Conservation (phyloP, 495 filamentous ascomycete species). For the Aspergillus asperescens region DNA sequence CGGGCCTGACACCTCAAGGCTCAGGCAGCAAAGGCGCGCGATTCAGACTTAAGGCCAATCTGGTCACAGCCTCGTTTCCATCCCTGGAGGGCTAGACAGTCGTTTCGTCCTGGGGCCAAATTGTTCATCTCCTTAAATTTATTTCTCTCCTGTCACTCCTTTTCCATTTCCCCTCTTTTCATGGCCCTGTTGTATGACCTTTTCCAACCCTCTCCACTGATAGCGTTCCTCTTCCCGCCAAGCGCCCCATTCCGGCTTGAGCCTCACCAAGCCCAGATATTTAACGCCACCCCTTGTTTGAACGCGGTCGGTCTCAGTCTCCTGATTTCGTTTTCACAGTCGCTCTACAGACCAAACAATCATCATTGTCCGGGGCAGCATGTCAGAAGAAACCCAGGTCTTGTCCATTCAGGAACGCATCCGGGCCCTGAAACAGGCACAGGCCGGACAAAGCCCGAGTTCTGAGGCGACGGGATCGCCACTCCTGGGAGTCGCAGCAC, state of each 20-base stretch:
- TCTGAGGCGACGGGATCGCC: slow-evolving; percentile 23
- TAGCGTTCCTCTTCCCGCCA: slow-evolving; percentile 1
- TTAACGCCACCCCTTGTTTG: not conserved
- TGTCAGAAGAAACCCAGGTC: slow-evolving; percentile 38
- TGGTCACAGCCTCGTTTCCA: not conserved
- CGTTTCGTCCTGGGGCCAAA: not conserved
- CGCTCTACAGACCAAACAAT: not conserved
- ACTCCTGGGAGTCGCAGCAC: slow-evolving; percentile 17
- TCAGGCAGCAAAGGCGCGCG: no score
- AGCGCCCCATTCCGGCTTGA: slow-evolving; percentile 4
- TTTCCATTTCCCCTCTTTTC: not conserved
- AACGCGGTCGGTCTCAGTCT: not conserved
- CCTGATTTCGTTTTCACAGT: not conserved
- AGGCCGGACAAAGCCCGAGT: slow-evolving; percentile 38
- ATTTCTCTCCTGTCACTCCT: not conserved
- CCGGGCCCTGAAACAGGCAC: slow-evolving; percentile 52
- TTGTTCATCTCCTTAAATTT: not conserved
- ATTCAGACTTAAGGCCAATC: no score
- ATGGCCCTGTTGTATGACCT: no score
- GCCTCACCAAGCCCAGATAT: not conserved
- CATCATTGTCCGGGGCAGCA: not conserved
- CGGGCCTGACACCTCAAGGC: no score
- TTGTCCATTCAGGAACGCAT: slow-evolving; percentile 56
- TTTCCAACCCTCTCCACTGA: not conserved
- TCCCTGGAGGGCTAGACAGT: not conserved